Conservation (phyloP, 2,329 filamentous ascomycete genomes). For the Aspergillus fischeri region DNA sequence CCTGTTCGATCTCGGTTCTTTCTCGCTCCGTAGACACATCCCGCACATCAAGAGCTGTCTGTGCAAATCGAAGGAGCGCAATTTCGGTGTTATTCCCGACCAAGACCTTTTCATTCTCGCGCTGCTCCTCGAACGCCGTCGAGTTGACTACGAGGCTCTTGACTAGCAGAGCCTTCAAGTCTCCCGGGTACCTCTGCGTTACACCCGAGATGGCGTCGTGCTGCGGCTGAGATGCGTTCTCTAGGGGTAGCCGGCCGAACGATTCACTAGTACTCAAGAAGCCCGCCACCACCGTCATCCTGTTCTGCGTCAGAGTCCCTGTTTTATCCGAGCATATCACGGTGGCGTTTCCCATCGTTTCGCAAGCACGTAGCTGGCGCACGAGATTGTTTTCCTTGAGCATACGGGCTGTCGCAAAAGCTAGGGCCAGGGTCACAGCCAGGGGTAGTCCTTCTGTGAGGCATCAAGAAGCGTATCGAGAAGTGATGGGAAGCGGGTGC, state of each 20-base stretch:
- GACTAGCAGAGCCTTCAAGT: conserved; percentile 28
- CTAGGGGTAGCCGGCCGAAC: conserved; percentile 45
- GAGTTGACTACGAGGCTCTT: conserved; percentile 51
- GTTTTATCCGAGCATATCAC: conserved; percentile 80
- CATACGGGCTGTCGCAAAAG: conserved; percentile 74
- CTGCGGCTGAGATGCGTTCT: conserved; percentile 7
- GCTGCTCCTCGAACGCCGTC: conserved; percentile 71
- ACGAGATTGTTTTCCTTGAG: conserved; percentile 73
- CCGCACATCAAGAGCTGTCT: conserved; percentile 60
- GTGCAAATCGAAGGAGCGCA: conserved; percentile 64
- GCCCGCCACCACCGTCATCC: conserved; percentile 72
- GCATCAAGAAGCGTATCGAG: conserved; percentile 33
- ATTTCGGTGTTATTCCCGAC: conserved; percentile 77
- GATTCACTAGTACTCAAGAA: conserved; percentile 58
- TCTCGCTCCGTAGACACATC: conserved; percentile 61
- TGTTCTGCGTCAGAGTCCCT: conserved; percentile 69
- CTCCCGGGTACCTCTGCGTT: background rate
- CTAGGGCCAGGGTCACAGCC: conserved; percentile 71
- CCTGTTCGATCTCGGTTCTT: conserved; percentile 58
- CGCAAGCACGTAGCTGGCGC: conserved; percentile 70
- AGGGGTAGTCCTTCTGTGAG: conserved; percentile 65
- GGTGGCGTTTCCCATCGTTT: conserved; percentile 77
- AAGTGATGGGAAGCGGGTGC: conserved; percentile 1
- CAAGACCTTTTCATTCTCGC: conserved; percentile 62
- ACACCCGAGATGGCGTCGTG: conserved; percentile 21